Evolutionary conservation across 2,329 filamentous ascomycete species (phyloP).

Genomic region (Orbilia quercus): DNA sequence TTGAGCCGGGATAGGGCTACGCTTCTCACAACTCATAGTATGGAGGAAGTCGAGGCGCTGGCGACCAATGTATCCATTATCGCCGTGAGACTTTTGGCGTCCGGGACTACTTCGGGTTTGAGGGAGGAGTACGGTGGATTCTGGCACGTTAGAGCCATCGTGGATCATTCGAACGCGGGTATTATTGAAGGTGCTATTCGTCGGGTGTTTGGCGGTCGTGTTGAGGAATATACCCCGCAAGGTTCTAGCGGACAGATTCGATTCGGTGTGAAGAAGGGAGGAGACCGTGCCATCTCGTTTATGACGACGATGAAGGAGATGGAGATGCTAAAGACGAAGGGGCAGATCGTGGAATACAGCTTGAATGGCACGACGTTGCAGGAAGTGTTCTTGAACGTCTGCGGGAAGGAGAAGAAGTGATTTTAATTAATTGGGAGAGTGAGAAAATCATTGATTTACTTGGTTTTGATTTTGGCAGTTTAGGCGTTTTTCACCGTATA

Average conservation of each 20-base stretch:
- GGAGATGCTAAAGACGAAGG: slow-evolving; percentile 48
- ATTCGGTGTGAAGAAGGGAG: slow-evolving; percentile 44
- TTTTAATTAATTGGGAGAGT: not conserved
- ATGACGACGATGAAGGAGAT: slow-evolving; percentile 42
- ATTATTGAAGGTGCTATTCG: slow-evolving; percentile 11
- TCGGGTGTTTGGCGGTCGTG: slow-evolving; percentile 3
- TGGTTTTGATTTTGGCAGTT: too few relatives aligned
- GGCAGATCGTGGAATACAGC: slow-evolving; percentile 47
- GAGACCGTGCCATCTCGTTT: slow-evolving; percentile 24
- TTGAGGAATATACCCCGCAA: slow-evolving; percentile 35
- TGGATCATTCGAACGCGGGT: not conserved
- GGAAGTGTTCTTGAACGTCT: slow-evolving; percentile 55
- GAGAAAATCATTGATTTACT: too few relatives aligned
- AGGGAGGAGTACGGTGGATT: slow-evolving; percentile 49
- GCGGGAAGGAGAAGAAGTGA: slow-evolving; percentile 36
- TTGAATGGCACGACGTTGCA: slow-evolving; percentile 52
- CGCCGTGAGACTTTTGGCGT: slow-evolving; percentile 61
- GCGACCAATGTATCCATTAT: slow-evolving; percentile 62
- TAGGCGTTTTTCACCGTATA: not conserved
- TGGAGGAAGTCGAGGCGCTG: slow-evolving; percentile 63
- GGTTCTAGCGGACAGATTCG: slow-evolving; percentile 40
- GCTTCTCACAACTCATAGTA: slow-evolving; percentile 62
- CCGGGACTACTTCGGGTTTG: slow-evolving; percentile 54
- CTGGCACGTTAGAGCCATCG: slow-evolving; percentile 44
- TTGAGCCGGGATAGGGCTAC: slow-evolving; percentile 61